Conservation (phyloP, 306 rosid species). For the Argentina anserina region DNA sequence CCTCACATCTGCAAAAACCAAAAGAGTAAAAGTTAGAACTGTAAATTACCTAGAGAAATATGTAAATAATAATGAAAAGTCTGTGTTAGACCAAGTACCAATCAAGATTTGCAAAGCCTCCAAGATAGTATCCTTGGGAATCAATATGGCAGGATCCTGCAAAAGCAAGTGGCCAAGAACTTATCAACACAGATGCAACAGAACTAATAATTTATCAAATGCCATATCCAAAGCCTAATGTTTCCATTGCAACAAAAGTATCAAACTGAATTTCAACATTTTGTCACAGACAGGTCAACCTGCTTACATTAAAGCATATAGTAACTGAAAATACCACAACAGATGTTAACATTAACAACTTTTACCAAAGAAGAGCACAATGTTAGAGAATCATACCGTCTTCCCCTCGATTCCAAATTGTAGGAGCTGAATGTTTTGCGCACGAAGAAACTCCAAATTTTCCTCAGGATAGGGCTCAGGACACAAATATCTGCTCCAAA, state of each 20-base stretch:
- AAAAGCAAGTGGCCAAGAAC: constrained; percentile 11
- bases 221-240: neutral
- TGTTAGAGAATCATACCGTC: constrained; percentile 57
- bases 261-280: neutral
- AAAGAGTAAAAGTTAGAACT: neutral
- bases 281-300: neutral
- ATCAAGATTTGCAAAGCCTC: constrained; percentile 69
- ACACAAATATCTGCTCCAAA: constrained; percentile 76
- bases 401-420: constrained; percentile 94
- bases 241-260: neutral
- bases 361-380: neutral
- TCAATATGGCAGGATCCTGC: constrained; percentile 61
- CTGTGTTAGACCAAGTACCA: constrained; percentile 38
- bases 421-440: constrained; percentile 59
- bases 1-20: constrained; percentile 47
- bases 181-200: constrained; percentile 7
- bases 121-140: constrained; percentile 54
- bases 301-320: neutral
- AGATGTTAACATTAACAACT: neutral
- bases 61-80: neutral
- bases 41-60: neutral
- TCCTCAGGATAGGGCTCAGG: constrained; percentile 84
- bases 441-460: constrained; percentile 67
- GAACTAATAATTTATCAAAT: neutral
- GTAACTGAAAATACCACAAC: neutral